phyloP scores from a whole-genome alignment of 768 basidiomycete species.

The Artomyces pyxidatus region DNA sequence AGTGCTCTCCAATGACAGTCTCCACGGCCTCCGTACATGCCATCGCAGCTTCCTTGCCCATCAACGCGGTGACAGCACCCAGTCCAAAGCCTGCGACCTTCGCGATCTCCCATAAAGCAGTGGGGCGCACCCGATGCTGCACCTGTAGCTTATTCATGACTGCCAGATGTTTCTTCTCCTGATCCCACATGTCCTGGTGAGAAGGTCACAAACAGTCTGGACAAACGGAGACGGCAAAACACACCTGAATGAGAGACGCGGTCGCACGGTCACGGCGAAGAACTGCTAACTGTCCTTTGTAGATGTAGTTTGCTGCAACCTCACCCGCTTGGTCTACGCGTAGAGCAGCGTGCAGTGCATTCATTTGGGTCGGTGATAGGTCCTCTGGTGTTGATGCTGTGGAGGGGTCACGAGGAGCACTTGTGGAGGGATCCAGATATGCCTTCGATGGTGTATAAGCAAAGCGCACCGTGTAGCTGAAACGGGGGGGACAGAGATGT shows the following conservation, averaged over 20 bases:
- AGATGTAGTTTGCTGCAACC: constrained; percentile 94
- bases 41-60: constrained; percentile 95
- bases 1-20: constrained; percentile 96
- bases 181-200: constrained; percentile 92
- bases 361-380: constrained; percentile 41
- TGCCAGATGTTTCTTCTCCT: constrained; percentile 83
- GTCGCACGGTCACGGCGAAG: constrained; percentile 50
- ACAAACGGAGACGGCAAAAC: constrained; percentile 17
- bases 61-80: constrained; percentile 75
- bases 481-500: background rate
- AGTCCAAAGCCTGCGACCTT: constrained; percentile 83
- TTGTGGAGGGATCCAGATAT: constrained; percentile 36
- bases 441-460: constrained; percentile 33
- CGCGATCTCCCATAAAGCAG: constrained; percentile 74
- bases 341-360: constrained; percentile 55
- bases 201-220: constrained; percentile 2
- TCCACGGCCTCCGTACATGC: constrained; percentile 98
- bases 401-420: constrained; percentile 32
- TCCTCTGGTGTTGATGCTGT: constrained; percentile 46
- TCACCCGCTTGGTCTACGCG: constrained; percentile 96
- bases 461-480: background rate
- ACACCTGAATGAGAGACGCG: constrained; percentile 67
- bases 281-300: constrained; percentile 76
- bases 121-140: constrained; percentile 82
- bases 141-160: constrained; percentile 81